Evolutionary conservation across 2,329 filamentous ascomycete species (phyloP).

Genomic region (Chalara sp.): DNA sequence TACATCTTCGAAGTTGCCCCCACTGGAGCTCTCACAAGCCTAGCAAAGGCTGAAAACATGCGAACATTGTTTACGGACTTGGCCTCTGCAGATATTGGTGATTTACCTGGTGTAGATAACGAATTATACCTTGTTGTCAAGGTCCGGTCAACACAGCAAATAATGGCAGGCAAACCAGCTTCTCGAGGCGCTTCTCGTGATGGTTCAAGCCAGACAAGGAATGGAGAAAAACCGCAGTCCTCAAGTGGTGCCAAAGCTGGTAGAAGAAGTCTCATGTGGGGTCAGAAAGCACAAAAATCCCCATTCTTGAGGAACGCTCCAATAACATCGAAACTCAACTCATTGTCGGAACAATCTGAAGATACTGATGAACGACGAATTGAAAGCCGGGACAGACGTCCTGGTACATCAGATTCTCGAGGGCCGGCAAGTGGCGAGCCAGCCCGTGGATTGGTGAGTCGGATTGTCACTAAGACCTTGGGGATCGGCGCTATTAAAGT

Average conservation of each 20-base stretch:
- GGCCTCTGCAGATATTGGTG: slow-evolving; percentile 47
- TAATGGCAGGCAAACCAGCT: slow-evolving; percentile 18
- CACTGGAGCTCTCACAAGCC: slow-evolving; percentile 61
- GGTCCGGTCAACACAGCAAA: slow-evolving; percentile 37
- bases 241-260: slow-evolving; percentile 44
- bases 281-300: slow-evolving; percentile 48
- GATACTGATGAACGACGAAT: background rate
- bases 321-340: slow-evolving; percentile 40
- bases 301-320: slow-evolving; percentile 43
- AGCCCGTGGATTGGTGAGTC: slow-evolving; percentile 26
- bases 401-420: slow-evolving; percentile 50
- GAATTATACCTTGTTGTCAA: slow-evolving; percentile 81
- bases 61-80: slow-evolving; percentile 87
- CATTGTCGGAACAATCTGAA: slow-evolving; percentile 30
- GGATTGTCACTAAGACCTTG: slow-evolving; percentile 59
- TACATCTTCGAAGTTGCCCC: slow-evolving; percentile 74
- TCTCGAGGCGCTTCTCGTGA: slow-evolving; percentile 24
- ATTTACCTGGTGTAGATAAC: slow-evolving; percentile 53
- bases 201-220: slow-evolving; percentile 9
- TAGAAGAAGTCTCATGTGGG: slow-evolving; percentile 65
- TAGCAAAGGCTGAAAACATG: slow-evolving; percentile 60
- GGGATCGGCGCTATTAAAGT: slow-evolving; percentile 74
- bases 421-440: slow-evolving; percentile 28
- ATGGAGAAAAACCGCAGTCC: slow-evolving; percentile 35
- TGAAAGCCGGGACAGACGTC: slow-evolving; percentile 31